phyloP scores from a whole-genome alignment of 1,139 yeast genomes.

The Scheffersomyces parashehatae region DNA sequence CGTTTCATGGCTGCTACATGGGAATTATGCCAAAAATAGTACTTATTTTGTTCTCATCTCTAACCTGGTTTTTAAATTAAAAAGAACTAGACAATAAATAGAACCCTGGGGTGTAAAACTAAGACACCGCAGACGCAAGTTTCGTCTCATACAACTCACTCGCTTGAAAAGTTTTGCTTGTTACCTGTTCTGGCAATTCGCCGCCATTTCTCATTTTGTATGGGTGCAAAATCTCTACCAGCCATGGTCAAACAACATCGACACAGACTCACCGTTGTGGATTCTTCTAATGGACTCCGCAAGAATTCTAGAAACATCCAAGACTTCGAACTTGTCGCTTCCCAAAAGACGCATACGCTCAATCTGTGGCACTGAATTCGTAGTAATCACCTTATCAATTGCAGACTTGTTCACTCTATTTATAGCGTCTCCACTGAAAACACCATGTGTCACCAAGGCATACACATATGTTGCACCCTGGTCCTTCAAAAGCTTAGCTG shows the following conservation, averaged over 20 bases:
- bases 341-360: constrained; percentile 57
- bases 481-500: constrained; percentile 86
- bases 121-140: too few species aligned
- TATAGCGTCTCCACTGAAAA: constrained; percentile 90
- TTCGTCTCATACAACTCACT: too few species aligned
- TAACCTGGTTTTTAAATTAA: too few species aligned
- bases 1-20: too few species aligned
- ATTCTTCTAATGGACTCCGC: constrained; percentile 96
- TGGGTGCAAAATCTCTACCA: constrained; percentile 37
- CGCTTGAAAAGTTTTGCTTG: too few species aligned
- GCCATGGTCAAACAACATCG: constrained; percentile 89
- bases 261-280: constrained; percentile 94
- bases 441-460: constrained; percentile 90
- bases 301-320: constrained; percentile 84
- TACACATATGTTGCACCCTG: constrained; percentile 88
- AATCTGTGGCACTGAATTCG: constrained; percentile 91
- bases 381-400: constrained; percentile 83
- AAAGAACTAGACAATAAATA: too few species aligned
- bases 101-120: too few species aligned
- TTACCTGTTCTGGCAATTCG: too few species aligned
- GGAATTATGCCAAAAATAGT: too few species aligned
- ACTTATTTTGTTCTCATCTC: too few species aligned
- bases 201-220: too few species aligned
- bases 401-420: constrained; percentile 65
- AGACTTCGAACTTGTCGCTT: constrained; percentile 63